Conservation (phyloP, 495 filamentous ascomycete species). For the Aspergillus biplanus region DNA sequence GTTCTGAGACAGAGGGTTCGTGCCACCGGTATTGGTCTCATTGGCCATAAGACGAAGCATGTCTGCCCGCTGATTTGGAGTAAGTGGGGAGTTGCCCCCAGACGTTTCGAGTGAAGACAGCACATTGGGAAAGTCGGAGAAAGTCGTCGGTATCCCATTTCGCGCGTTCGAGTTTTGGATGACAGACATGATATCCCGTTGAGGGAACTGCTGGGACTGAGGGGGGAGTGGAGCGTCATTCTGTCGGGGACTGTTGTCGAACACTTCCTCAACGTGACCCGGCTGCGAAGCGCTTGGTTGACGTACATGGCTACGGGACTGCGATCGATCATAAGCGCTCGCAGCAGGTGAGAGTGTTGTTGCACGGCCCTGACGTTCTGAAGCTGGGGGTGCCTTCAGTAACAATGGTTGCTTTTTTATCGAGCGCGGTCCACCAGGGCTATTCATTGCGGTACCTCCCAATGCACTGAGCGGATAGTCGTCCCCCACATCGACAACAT, state of each 20-base stretch:
- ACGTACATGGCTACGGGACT: constrained; percentile 38
- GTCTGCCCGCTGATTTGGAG: constrained; percentile 73
- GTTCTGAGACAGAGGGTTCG: constrained; percentile 36
- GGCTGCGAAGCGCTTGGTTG: constrained; percentile 38
- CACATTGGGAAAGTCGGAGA: constrained; percentile 72
- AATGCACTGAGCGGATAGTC: constrained; percentile 47
- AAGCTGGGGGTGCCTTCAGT: constrained; percentile 50
- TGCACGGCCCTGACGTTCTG: constrained; percentile 39
- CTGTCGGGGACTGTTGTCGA: constrained; percentile 45
- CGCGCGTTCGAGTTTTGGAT: constrained; percentile 80
- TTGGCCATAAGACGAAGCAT: constrained; percentile 81
- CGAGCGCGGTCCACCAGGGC: constrained; percentile 41
- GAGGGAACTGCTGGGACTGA: constrained; percentile 42
- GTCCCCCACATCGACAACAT: constrained; percentile 76
- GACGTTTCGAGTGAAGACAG: constrained; percentile 70
- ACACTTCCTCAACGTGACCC: constrained; percentile 51
- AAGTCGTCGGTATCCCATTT: constrained; percentile 50
- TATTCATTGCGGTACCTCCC: constrained; percentile 38
- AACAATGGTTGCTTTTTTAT: constrained; percentile 56
- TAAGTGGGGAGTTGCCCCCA: constrained; percentile 68
- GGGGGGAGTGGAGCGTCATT: constrained; percentile 24
- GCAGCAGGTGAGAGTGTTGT: constrained; percentile 45
- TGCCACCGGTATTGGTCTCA: constrained; percentile 39
- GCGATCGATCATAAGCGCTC: constrained; percentile 36
- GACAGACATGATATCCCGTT: constrained; percentile 83